Evolutionary conservation across 2,329 filamentous ascomycete genomes (phyloP).

Genomic region (Botryosphaeria dothidea): DNA sequence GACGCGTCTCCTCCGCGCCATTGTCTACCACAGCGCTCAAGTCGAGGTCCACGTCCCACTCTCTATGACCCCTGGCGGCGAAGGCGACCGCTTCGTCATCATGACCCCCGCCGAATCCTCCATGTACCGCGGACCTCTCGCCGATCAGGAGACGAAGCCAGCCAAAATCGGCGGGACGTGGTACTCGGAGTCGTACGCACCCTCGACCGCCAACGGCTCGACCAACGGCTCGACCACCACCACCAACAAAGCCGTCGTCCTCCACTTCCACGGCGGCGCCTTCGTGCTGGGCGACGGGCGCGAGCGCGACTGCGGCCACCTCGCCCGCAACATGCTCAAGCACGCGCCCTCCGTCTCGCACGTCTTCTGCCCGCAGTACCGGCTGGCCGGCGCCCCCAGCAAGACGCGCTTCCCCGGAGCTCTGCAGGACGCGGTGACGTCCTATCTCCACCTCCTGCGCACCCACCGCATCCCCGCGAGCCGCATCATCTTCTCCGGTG

Average conservation of each 20-base stretch:
- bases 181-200: conserved; percentile 35
- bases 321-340: conserved; percentile 27
- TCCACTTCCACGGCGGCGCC: conserved; percentile 54
- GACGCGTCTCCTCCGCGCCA: conserved; percentile 34
- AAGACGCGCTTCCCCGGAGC: conserved; percentile 53
- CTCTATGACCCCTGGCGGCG: conserved; percentile 36
- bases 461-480: conserved; percentile 40
- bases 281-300: conserved; percentile 49
- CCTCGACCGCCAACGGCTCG: neutral
- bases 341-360: conserved; percentile 31
- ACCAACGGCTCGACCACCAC: conserved; percentile 15
- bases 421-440: conserved; percentile 51
- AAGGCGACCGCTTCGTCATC: conserved; percentile 42
- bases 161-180: conserved; percentile 43
- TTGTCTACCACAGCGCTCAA: conserved; percentile 34
- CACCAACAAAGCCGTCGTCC: conserved; percentile 33
- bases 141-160: conserved; percentile 35
- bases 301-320: conserved; percentile 33
- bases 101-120: conserved; percentile 27
- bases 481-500: conserved; percentile 49
- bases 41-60: conserved; percentile 33
- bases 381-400: conserved; percentile 45
- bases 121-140: conserved; percentile 34
- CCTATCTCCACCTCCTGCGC: conserved; percentile 49
- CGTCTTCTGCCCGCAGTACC: conserved; percentile 51